Conservation (phyloP, 2,329 filamentous ascomycete species). For the Aquanectria penicillioides region DNA sequence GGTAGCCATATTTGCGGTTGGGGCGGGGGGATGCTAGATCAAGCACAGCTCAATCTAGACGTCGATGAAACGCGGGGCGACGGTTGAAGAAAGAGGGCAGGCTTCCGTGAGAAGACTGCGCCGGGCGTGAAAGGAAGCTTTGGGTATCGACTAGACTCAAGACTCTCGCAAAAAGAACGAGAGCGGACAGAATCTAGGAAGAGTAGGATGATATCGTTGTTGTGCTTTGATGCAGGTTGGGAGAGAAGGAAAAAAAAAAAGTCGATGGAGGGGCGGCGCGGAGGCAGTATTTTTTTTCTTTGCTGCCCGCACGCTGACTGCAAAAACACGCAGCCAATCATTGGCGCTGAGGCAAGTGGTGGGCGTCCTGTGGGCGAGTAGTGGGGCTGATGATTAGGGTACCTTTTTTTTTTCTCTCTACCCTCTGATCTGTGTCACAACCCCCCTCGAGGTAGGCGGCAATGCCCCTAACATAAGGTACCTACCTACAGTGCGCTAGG, state of each 20-base stretch:
- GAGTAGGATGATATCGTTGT: constrained; percentile 44
- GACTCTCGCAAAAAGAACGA: constrained; percentile 57
- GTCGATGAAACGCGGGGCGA: constrained; percentile 53
- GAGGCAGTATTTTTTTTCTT: constrained; percentile 49
- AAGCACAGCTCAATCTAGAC: constrained; percentile 82
- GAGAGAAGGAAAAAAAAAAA: constrained; percentile 52
- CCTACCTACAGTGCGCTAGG: constrained; percentile 13
- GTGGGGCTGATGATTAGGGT: constrained; percentile 42
- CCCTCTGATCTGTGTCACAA: constrained; percentile 1
- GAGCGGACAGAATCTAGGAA: constrained; percentile 56
- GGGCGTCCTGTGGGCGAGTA: constrained; percentile 13
- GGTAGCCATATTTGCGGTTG: constrained; percentile 95
- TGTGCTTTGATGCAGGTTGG: constrained; percentile 45
- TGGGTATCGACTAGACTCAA: constrained; percentile 57
- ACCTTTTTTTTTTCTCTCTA: constrained; percentile 28
- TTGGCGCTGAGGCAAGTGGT: constrained; percentile 15
- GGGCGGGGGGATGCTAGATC: constrained; percentile 69
- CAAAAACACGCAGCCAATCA: constrained; percentile 41
- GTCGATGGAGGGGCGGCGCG: constrained; percentile 50
- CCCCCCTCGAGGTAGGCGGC: no score
- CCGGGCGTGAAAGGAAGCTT: constrained; percentile 41
- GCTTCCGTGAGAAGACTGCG: constrained; percentile 49
- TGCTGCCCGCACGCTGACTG: constrained; percentile 44
- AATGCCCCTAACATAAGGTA: constrained; percentile 1
- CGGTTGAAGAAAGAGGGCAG: constrained; percentile 50